These are phyloP conservation scores for Nepenthes gracilis DNA, from an alignment of 148 eudicot genomes.

Conservation along the genomic window DNA sequence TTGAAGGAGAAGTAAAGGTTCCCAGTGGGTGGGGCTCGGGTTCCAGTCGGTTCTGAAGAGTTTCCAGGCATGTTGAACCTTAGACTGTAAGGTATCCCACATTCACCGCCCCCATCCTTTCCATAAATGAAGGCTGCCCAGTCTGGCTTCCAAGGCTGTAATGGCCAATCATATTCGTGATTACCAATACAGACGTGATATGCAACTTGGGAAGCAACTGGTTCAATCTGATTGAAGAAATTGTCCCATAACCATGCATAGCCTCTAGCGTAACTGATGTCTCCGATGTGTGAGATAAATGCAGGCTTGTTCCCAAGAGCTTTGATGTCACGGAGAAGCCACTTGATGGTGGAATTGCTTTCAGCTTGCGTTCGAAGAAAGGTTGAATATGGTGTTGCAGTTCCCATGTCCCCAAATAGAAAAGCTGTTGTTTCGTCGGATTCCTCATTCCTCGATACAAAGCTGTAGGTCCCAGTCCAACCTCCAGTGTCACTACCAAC, in stretches of 20 bases:
- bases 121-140: constrained; percentile 54
- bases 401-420: constrained; percentile 95
- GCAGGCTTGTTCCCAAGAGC: constrained; percentile 79
- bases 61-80: constrained; percentile 96
- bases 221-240: constrained; percentile 78
- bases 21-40: constrained; percentile 68
- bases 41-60: constrained; percentile 66
- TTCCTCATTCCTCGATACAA: constrained; percentile 55
- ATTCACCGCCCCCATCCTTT: constrained; percentile 94
- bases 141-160: constrained; percentile 92
- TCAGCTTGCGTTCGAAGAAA: constrained; percentile 73
- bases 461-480: constrained; percentile 74
- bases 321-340: constrained; percentile 84
- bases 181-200: constrained; percentile 95
- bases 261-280: constrained; percentile 87
- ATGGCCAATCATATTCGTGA: constrained; percentile 94
- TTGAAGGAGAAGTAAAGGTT: constrained; percentile 83
- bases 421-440: constrained; percentile 75
- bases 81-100: constrained; percentile 96
- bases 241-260: constrained; percentile 96
- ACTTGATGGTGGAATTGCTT: constrained; percentile 70
- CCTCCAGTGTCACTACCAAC: constrained; percentile 91
- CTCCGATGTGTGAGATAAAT: constrained; percentile 90
- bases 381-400: constrained; percentile 75
- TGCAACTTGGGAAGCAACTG: constrained; percentile 65